Evolutionary conservation across 257 asterid species (phyloP).

Genomic region (Solanum raphanifolium): DNA sequence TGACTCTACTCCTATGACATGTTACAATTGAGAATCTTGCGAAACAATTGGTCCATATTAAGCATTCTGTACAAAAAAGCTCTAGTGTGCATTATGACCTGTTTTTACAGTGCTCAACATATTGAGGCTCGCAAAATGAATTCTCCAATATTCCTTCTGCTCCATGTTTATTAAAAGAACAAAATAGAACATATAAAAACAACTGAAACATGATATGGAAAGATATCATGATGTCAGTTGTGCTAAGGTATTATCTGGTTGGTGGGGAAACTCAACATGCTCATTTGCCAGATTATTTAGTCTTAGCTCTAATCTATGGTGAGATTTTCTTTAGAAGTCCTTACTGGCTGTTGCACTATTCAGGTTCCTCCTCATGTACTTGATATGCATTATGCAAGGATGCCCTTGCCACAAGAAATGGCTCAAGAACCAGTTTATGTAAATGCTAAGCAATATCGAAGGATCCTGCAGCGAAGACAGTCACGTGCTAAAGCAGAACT

Average conservation of each 20-base stretch:
- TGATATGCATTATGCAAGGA: slow-evolving; percentile 60
- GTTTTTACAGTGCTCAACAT: not conserved
- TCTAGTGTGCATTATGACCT: not conserved
- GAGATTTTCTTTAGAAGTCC: not conserved
- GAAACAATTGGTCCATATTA: not conserved
- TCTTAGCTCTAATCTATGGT: not conserved
- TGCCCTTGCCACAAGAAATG: slow-evolving; percentile 86
- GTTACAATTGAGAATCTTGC: not conserved
- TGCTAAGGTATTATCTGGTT: not conserved
- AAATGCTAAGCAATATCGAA: slow-evolving; percentile 85
- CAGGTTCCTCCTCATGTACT: slow-evolving; percentile 57
- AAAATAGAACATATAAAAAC: not conserved
- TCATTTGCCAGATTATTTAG: not conserved
- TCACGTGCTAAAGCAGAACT: slow-evolving; percentile 94
- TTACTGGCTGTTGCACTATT: not conserved
- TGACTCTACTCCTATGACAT: not conserved
- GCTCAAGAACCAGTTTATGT: slow-evolving; percentile 86
- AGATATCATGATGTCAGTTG: not conserved
- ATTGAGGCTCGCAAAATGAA: not conserved
- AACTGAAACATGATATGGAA: not conserved
- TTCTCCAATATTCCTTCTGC: not conserved
- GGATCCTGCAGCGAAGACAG: slow-evolving; percentile 73
- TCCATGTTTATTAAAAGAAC: not conserved
- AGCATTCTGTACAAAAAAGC: not conserved
- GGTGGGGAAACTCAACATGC: not conserved